phyloP scores from a whole-genome alignment of 495 filamentous ascomycete genomes.

The Trichocladium uniseriatum region DNA sequence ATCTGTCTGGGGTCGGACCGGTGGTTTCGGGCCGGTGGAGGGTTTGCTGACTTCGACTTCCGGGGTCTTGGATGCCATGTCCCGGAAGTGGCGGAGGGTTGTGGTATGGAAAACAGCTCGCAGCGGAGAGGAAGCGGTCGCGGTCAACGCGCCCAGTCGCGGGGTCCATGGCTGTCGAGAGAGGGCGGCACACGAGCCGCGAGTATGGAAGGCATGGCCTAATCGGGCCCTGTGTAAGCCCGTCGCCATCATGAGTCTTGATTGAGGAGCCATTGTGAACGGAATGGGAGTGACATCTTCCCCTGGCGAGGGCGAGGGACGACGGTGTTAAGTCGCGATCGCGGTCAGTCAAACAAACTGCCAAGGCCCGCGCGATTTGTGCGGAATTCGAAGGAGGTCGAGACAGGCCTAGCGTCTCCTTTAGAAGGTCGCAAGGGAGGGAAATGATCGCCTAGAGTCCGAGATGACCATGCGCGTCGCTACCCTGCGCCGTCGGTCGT shows the following conservation, averaged over 20 bases:
- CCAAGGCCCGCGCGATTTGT: constrained; percentile 11
- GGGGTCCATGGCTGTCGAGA: neutral
- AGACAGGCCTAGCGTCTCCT: too few relatives aligned
- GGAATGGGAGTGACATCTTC: constrained; percentile 6
- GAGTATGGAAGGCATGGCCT: constrained; percentile 6
- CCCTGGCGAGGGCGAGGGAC: neutral
- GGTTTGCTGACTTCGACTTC: neutral
- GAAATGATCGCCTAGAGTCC: neutral
- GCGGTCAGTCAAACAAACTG: too few relatives aligned
- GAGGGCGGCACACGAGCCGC: neutral
- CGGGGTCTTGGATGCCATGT: neutral
- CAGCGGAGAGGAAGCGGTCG: constrained; percentile 1
- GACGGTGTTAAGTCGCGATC: neutral
- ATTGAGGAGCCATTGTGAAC: constrained; percentile 19
- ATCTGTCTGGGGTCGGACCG: constrained; percentile 10
- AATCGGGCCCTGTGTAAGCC: constrained; percentile 9
- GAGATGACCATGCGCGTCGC: too few relatives aligned
- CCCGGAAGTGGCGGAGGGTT: neutral
- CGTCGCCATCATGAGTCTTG: constrained; percentile 21
- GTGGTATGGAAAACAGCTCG: constrained; percentile 20
- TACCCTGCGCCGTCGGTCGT: neutral
- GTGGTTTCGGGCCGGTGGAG: constrained; percentile 1
- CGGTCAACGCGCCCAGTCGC: constrained; percentile 1
- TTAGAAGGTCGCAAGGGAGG: neutral
- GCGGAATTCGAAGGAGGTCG: neutral